A percentile compares a stretch with the other conserved stretches of the same genome.
phyloP scores from a whole-genome alignment of 2,329 filamentous ascomycete genomes.

The Sclerotinia sclerotiorum region DNA sequence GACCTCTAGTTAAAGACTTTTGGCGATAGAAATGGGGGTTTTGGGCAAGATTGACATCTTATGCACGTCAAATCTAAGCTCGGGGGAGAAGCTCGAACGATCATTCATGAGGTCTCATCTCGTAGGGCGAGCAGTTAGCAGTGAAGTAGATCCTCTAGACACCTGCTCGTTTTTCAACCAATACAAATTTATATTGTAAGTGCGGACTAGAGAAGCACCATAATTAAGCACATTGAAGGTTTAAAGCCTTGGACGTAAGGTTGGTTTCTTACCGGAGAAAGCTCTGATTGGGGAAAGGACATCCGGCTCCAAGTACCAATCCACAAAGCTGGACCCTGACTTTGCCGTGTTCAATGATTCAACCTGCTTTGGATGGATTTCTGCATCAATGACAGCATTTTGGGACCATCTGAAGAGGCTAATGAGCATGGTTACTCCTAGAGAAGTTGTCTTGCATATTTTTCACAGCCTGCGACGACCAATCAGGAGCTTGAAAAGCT shows the following conservation, averaged over 20 bases:
- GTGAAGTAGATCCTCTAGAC: neutral
- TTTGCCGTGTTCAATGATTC: slow-evolving; percentile 5
- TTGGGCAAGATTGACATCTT: slow-evolving; percentile 13
- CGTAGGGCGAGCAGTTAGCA: neutral
- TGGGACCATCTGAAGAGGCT: neutral
- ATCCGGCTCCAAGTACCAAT: slow-evolving; percentile 5
- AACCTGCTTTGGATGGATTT: neutral
- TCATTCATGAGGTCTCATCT: neutral
- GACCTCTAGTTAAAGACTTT: neutral
- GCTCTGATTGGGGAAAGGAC: neutral
- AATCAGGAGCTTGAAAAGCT: neutral
- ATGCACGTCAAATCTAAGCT: slow-evolving; percentile 20
- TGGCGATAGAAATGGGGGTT: slow-evolving; percentile 8
- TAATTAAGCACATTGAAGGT: slow-evolving; percentile 2
- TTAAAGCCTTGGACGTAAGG: neutral
- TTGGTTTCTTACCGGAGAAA: neutral
- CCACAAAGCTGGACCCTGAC: slow-evolving; percentile 11
- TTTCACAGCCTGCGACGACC: neutral
- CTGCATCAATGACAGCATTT: slow-evolving; percentile 12
- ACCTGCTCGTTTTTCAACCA: neutral
- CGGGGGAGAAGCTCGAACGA: slow-evolving; percentile 9
- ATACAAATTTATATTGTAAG: slow-evolving; percentile 1
- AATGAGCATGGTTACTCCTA: slow-evolving; percentile 9
- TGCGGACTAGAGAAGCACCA: neutral
- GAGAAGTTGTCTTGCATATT: neutral